Evolutionary conservation across 768 basidiomycete species (phyloP).

Genomic region (Suillus luteus): DNA sequence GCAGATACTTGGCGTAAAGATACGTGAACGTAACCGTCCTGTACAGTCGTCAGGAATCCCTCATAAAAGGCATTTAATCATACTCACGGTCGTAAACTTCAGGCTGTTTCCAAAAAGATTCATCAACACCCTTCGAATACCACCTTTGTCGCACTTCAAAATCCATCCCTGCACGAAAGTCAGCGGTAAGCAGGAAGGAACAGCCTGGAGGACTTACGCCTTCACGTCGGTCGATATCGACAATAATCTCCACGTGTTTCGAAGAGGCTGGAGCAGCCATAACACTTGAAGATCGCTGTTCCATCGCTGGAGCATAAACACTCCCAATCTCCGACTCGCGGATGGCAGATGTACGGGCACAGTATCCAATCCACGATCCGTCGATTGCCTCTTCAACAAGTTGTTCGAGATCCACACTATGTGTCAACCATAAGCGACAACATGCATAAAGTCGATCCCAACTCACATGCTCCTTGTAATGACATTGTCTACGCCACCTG

Average conservation of each 20-base stretch:
- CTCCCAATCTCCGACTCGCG: conserved; percentile 86
- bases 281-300: conserved; percentile 46
- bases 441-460: conserved; percentile 2
- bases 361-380: conserved; percentile 92
- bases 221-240: conserved; percentile 77
- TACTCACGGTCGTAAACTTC: conserved; percentile 82
- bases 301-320: conserved; percentile 76
- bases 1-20: conserved; percentile 71
- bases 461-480: conserved; percentile 68
- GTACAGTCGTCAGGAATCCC: conserved; percentile 13
- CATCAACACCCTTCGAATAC: conserved; percentile 89
- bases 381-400: conserved; percentile 89
- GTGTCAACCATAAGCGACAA: conserved; percentile 2
- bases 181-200: not conserved
- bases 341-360: conserved; percentile 70
- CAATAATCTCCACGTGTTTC: conserved; percentile 78
- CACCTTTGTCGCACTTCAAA: conserved; percentile 88
- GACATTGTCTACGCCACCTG: conserved; percentile 75
- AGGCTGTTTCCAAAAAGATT: conserved; percentile 93
- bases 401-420: conserved; percentile 75
- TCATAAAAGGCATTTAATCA: not conserved
- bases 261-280: conserved; percentile 35
- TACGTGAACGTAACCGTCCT: conserved; percentile 90
- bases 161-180: conserved; percentile 70
- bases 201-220: conserved; percentile 47